Conservation (phyloP, 2,329 filamentous ascomycete genomes). For the Salinomyces thailandicus region DNA sequence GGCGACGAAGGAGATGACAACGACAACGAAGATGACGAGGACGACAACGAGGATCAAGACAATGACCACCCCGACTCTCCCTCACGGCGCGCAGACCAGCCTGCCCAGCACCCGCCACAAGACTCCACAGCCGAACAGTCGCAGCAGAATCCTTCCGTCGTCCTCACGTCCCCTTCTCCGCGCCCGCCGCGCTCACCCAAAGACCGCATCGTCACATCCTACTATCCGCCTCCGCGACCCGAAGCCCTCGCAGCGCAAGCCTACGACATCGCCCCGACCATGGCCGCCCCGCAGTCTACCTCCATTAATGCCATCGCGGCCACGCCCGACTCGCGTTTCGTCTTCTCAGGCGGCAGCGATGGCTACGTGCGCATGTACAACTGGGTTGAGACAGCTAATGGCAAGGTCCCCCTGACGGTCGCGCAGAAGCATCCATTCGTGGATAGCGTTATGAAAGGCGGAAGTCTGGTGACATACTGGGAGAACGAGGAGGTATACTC, state of each 20-base stretch:
- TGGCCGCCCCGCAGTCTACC: conserved; percentile 89
- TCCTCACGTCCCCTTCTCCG: conserved; percentile 39
- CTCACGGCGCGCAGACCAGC: conserved; percentile 25
- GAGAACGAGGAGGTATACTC: conserved; percentile 75
- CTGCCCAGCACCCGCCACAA: conserved; percentile 9
- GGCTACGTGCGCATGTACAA: conserved; percentile 97
- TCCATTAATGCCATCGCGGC: conserved; percentile 88
- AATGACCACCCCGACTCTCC: conserved; percentile 37
- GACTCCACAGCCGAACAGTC: conserved; percentile 4
- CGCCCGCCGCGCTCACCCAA: conserved; percentile 27
- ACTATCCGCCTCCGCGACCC: conserved; percentile 45
- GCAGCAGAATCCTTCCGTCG: conserved; percentile 34
- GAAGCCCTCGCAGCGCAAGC: conserved; percentile 69
- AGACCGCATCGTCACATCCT: conserved; percentile 16
- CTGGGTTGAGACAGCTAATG: conserved; percentile 87
- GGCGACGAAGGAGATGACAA: conserved; percentile 28
- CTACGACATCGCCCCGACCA: conserved; percentile 95
- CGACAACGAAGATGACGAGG: conserved; percentile 29
- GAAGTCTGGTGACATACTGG: conserved; percentile 93
- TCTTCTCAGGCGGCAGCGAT: conserved; percentile 87
- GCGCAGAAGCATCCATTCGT: conserved; percentile 95
- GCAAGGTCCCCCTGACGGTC: conserved; percentile 84
- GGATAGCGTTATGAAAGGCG: conserved; percentile 91
- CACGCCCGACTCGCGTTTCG: conserved; percentile 89
- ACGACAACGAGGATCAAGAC: conserved; percentile 28